Base-by-base conservation (phyloP, 768 basidiomycete species). In the Termitomyces titanicus region DNA sequence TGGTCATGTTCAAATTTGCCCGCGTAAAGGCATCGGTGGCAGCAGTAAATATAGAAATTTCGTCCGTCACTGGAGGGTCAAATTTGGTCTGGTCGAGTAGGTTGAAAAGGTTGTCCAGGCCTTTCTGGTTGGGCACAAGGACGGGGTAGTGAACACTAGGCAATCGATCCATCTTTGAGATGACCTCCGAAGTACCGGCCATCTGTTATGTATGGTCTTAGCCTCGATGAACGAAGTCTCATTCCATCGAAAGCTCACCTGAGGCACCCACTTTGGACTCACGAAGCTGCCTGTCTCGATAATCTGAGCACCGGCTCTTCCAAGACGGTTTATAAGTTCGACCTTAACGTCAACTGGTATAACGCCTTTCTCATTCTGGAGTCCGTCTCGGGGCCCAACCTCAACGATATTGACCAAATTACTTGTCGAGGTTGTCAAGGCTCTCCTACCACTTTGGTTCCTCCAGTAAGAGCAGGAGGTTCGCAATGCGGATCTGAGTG, bases 271-370 rank as follows among this genome's bases (percentile, higher is more conserved):
- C 70, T 93, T 94, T 0, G 90, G 89, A 68, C 91, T 91, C 55
- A 95, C 94, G 66, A 96, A 94, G 66, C 91, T 92, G 7, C 94
- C 94, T 0, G 84, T 82, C 70, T 95, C 93, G 60, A 95, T 86
- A 53, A 75, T 82, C 57, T 74, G 73, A 61, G 84, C 66, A 0
- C 92, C 94, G 10, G 91, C 86, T 17, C 66, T 67, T 2, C 80
- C 82, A 11, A 98, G 82, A 13, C 86, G 74, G 58, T 90, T 81
- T 53, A 98, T 84, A 51, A 98, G 80, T 57, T 89, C 88, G 17
- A 86, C 81, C 68, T 95, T 95, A 56, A 88, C 72, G 27, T 81
- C 80, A 1, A 85, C 83, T 25, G 88, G 79, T 7, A 96, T 84
- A 5, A 85, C 73, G 0, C 79, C 77, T 59, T 86, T 84, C 64